phyloP scores from a whole-genome alignment of 2,329 filamentous ascomycete species.

The Trichophyton equinum region DNA sequence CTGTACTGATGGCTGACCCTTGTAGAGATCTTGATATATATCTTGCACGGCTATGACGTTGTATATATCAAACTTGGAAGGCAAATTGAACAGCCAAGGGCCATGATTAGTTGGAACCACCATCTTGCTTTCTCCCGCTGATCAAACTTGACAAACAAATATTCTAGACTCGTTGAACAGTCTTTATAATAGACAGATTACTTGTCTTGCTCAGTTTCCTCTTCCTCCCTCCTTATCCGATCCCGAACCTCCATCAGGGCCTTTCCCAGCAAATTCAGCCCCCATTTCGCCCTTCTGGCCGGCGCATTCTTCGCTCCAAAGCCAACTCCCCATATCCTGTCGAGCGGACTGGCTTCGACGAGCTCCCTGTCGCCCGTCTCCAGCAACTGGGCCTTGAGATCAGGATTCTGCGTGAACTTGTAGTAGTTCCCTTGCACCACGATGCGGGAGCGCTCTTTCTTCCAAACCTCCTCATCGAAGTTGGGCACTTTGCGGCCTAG shows the following conservation, averaged over 20 bases:
- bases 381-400: constrained; percentile 19
- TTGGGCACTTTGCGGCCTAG: constrained; percentile 23
- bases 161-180: neutral
- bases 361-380: constrained; percentile 21
- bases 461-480: constrained; percentile 22
- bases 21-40: neutral
- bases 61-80: neutral
- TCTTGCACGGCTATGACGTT: neutral
- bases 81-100: neutral
- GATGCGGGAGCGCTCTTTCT: constrained; percentile 17
- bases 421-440: constrained; percentile 23
- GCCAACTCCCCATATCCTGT: constrained; percentile 26
- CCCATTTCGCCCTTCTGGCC: constrained; percentile 20
- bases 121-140: neutral
- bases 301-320: constrained; percentile 22
- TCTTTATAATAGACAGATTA: neutral
- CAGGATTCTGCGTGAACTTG: constrained; percentile 23
- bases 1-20: neutral
- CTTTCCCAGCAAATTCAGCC: constrained; percentile 23
- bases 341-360: constrained; percentile 26
- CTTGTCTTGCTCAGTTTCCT: neutral
- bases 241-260: constrained; percentile 24
- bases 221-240: constrained; percentile 15
- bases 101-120: too few relatives aligned
- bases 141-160: neutral